Conservation (phyloP, 805 yeast genomes). For the Kluyveromyces dobzhanskii region DNA sequence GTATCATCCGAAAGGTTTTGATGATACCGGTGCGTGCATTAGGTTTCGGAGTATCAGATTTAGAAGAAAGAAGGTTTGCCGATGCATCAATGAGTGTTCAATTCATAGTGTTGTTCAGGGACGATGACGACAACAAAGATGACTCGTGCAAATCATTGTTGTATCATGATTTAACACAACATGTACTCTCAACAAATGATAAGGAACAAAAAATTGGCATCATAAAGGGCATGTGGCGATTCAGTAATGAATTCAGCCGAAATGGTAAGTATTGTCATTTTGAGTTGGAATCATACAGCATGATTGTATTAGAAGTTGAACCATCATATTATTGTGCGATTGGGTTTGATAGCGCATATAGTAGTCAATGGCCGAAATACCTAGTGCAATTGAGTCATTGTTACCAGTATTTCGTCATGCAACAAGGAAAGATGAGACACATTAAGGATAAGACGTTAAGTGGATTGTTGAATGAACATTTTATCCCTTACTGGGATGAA, state of each 20-base stretch:
- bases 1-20: too few relatives aligned
- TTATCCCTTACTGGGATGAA: conserved; percentile 27
- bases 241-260: conserved; percentile 8
- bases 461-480: conserved; percentile 23
- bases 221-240: conserved; percentile 33
- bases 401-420: conserved; percentile 21
- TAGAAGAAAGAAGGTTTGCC: not conserved
- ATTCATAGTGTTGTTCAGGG: not conserved
- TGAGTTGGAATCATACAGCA: conserved; percentile 23
- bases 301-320: conserved; percentile 26
- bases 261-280: conserved; percentile 8
- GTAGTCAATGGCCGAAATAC: conserved; percentile 9
- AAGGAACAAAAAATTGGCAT: conserved; percentile 35
- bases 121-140: conserved; percentile 10
- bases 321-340: conserved; percentile 21
- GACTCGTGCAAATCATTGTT: conserved; percentile 30
- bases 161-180: conserved; percentile 22
- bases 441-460: conserved; percentile 22
- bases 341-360: conserved; percentile 16
- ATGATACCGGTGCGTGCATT: too few relatives aligned
- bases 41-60: too few relatives aligned
- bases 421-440: conserved; percentile 17
- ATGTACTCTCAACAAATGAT: conserved; percentile 20
- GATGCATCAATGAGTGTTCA: conserved; percentile 1
- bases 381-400: conserved; percentile 20